Conservation (phyloP, 2,329 filamentous ascomycete genomes). For the Aspergillus glaucus region DNA sequence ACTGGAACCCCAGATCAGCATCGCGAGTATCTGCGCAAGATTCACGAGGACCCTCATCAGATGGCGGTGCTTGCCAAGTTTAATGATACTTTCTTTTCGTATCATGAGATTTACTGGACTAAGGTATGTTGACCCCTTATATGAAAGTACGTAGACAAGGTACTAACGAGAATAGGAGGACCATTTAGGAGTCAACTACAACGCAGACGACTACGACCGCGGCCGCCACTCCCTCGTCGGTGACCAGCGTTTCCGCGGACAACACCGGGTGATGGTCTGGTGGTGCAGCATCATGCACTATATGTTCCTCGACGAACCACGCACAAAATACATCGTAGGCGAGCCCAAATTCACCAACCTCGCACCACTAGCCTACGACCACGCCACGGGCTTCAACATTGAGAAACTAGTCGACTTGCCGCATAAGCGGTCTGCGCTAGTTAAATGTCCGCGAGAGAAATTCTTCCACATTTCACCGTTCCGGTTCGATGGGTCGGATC, state of each 20-base stretch:
- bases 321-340: slow-evolving; percentile 48
- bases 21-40: slow-evolving; percentile 60
- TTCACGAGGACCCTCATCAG: slow-evolving; percentile 66
- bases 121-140: slow-evolving; percentile 41
- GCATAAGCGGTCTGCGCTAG: slow-evolving; percentile 64
- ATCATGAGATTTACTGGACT: slow-evolving; percentile 77
- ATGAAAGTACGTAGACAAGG: background rate
- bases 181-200: slow-evolving; percentile 54
- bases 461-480: slow-evolving; percentile 60
- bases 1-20: slow-evolving; percentile 71
- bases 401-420: slow-evolving; percentile 68
- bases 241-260: slow-evolving; percentile 49
- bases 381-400: slow-evolving; percentile 65
- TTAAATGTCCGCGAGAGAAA: slow-evolving; percentile 58
- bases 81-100: slow-evolving; percentile 64
- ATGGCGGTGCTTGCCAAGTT: slow-evolving; percentile 65
- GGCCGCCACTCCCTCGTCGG: slow-evolving; percentile 57
- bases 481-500: slow-evolving; percentile 15
- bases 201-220: slow-evolving; percentile 51
- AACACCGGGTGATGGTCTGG: slow-evolving; percentile 53
- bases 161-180: slow-evolving; percentile 44
- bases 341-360: slow-evolving; percentile 68
- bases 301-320: slow-evolving; percentile 53
- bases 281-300: slow-evolving; percentile 55
- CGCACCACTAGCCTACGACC: slow-evolving; percentile 67